phyloP scores from a whole-genome alignment of 352 stramenopile species.

The Phytopythium chamaehyphon region DNA sequence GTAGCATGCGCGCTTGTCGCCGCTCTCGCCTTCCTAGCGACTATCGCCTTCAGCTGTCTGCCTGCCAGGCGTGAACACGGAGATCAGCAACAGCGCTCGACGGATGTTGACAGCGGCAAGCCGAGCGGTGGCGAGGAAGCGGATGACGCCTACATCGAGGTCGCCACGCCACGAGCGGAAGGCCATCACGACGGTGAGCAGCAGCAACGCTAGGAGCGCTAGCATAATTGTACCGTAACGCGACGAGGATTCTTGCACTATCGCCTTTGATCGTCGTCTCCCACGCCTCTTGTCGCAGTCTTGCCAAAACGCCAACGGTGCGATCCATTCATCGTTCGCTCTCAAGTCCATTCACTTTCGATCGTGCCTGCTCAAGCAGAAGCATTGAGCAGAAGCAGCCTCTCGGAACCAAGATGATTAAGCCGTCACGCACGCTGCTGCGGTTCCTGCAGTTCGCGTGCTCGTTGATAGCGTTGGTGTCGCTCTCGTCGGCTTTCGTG shows the following conservation, averaged over 20 bases:
- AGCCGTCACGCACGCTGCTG: conserved; percentile 35
- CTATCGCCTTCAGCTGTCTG: conserved; percentile 15
- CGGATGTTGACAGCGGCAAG: neutral
- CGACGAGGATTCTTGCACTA: neutral
- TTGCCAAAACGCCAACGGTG: neutral
- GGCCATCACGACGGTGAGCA: neutral
- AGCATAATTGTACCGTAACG: no score
- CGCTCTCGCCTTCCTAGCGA: conserved; percentile 18
- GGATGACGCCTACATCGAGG: neutral
- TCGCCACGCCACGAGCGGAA: neutral
- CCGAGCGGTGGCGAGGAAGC: neutral
- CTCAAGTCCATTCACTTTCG: no score
- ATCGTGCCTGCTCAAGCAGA: no score
- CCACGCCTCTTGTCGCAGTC: neutral
- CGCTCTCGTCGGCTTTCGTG: conserved; percentile 57
- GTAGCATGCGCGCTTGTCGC: conserved; percentile 8
- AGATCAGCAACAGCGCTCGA: neutral
- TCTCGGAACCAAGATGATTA: conserved; percentile 9
- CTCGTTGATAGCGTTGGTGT: conserved; percentile 49
- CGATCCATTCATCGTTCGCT: neutral
- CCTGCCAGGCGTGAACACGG: neutral
- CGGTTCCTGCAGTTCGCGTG: conserved; percentile 64
- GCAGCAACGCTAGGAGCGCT: neutral
- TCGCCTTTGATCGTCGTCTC: conserved; percentile 4
- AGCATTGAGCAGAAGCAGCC: neutral